Percentiles rank a stretch among this genome's conserved stretches.
These are phyloP conservation scores for Hypoxylon perforatum DNA, from an alignment of 495 filamentous ascomycete genomes.

Conservation along the genomic window DNA sequence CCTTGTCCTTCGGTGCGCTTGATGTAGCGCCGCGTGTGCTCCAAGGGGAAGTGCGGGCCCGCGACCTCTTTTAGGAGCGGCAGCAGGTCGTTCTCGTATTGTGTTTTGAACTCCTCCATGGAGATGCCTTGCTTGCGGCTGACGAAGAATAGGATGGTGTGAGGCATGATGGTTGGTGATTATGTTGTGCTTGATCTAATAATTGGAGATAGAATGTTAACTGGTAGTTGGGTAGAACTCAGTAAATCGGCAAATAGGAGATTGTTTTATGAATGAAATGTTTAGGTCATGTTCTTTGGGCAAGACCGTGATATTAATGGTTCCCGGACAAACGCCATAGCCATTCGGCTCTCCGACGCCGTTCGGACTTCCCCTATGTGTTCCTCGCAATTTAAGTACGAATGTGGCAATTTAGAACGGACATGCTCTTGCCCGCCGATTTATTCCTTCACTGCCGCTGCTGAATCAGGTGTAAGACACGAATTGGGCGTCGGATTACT, in stretches of 20 bases:
- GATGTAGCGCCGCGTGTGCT: slow-evolving; percentile 47
- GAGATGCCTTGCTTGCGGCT: slow-evolving; percentile 47
- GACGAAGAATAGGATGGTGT: slow-evolving; percentile 38
- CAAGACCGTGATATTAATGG: neutral
- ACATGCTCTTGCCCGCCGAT: neutral
- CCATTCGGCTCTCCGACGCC: neutral
- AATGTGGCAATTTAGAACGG: neutral
- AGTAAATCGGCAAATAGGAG: neutral
- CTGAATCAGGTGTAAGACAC: too few relatives aligned
- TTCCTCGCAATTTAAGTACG: slow-evolving; percentile 12
- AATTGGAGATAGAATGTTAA: neutral
- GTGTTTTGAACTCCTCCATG: slow-evolving; percentile 46
- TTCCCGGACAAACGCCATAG: neutral
- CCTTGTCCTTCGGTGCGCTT: slow-evolving; percentile 31
- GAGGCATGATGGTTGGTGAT: slow-evolving; percentile 21
- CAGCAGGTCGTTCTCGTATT: slow-evolving; percentile 48
- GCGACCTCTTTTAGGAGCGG: slow-evolving; percentile 44
- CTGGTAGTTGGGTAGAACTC: neutral
- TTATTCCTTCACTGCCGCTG: too few relatives aligned
- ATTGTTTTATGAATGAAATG: slow-evolving; percentile 5
- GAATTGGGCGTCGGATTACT: too few relatives aligned
- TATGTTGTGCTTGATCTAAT: neutral
- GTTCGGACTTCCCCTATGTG: slow-evolving; percentile 4
- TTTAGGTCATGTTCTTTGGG: neutral
- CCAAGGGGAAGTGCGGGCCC: slow-evolving; percentile 44